These are phyloP conservation scores for Colletotrichum horii DNA, from an alignment of 2,329 filamentous ascomycete species.

Conservation along the genomic window DNA sequence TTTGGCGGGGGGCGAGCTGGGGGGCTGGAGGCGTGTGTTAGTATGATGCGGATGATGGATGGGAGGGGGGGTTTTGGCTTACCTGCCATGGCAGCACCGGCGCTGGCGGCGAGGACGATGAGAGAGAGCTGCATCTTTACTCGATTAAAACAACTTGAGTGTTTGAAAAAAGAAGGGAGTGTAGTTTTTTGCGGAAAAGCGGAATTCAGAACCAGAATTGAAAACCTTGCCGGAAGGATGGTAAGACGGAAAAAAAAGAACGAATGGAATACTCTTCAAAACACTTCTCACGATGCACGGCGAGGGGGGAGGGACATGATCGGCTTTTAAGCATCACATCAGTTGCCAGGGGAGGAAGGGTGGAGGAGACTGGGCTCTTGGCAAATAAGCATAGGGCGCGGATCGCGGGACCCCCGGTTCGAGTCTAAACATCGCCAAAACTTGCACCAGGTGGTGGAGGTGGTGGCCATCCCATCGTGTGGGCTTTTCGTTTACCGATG, in stretches of 20 bases:
- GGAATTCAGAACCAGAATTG: neutral
- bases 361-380: neutral
- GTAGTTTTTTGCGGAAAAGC: neutral
- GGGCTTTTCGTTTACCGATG: neutral
- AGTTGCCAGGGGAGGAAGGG: neutral
- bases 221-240: conserved; percentile 20
- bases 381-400: conserved; percentile 9
- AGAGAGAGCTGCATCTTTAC: conserved; percentile 22
- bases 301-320: neutral
- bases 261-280: neutral
- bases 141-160: neutral
- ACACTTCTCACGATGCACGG: neutral
- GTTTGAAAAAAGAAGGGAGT: neutral
- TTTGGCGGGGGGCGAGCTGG: conserved; percentile 30
- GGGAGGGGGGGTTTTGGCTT: neutral
- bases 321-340: conserved; percentile 19
- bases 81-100: conserved; percentile 20
- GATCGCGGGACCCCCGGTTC: neutral
- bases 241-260: neutral
- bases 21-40: neutral
- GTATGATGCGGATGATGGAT: neutral
- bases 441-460: neutral
- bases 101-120: conserved; percentile 12
- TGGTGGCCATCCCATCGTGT: neutral
- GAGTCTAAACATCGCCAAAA: conserved; percentile 16